Evolutionary conservation across 805 yeast species (phyloP), one percentile per base, ranked within the genome.

Genomic region (Wickerhamomyces sydowiorum): DNA sequence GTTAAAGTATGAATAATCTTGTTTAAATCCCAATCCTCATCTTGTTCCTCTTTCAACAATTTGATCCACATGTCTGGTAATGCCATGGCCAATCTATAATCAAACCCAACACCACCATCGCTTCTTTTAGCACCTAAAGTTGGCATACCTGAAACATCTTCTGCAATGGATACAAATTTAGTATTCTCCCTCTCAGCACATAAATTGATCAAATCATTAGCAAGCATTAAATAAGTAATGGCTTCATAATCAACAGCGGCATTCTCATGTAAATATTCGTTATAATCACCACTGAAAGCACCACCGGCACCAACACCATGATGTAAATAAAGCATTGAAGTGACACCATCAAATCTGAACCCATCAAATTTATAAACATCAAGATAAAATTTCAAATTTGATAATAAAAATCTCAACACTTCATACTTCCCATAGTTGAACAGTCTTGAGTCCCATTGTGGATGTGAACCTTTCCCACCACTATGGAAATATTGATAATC

Each of bases 1-100:
- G 96, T 80, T 53, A 91, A 72, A 2, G 95, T 86, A 59, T 78
- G 82, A 18, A 80, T 82, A 43, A 91, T 89, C 46, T 74, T 69
- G 36, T 84, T 88, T 69, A 91, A 64, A 54, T 90, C 88, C 99
- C 99, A 91, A 39, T 87, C 83, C 46, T 90, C 96, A 62, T 91
- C 98, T 36, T 65, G 57, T 45, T 73, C 66, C 59, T 90, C 97
- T 60, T 93, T 91, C 52, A 91, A 66, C 37, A 89, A 64, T 62
- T 93, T 93, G 67, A 91, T 91, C 99, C 99, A 91, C 98, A 91
- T 91, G 62, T 91, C 99, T 4, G 99, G 99, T 45, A 91, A 72
- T 1, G 98, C 97, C 99, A 91, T 91, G 2, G 96, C 93, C 41
- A 91, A 71, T 48, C 98, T 73, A 62, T 91, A 91, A 60, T 90